Base-by-base conservation (phyloP, 2,329 filamentous ascomycete species). In the Cercospora brassicicola region DNA sequence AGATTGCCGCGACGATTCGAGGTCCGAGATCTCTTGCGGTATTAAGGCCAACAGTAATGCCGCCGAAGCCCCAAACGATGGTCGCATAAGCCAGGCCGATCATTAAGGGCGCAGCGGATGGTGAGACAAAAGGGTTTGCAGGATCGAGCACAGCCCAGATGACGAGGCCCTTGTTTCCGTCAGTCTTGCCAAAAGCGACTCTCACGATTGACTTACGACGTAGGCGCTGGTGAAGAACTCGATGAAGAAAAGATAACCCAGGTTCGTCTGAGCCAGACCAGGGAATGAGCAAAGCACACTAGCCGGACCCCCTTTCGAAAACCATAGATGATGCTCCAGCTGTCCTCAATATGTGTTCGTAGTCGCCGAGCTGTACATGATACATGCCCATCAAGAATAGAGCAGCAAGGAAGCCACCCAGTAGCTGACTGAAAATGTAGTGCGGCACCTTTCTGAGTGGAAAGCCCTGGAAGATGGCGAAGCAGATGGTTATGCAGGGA, bases 161-260 rank as follows among this genome's bases (percentile, higher is more conserved):
- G 13, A 87, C 78, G 66, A 88, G 80, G 30, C 82, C 84, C 62
- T 64, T 51, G 6, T 13, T 1, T 6, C 15, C 15, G 48, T 63
- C 30, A 63, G 61, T 36, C 7, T 26, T 5, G 13, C 77, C 71
- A 71, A 80, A 81, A 36, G 10, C 23, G 45, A 55, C 9, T 3
- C 2, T 51, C 0, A 6, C 18, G 10, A 15, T 8, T 9, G 5
- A 57, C 62, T 64, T n/a, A 64, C 62, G 65, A 88, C 84, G 76
- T 87, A 87, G 65, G 77, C 79, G 73, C 86, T 84, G 30, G 86
- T 85, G 71, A 89, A 87, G 74, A 86, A 88, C 73, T 89, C 87
- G 67, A 84, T 84, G 62, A 87, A 75, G 77, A 89, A 86, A 0
- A 88, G 74, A 73, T 84, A 87, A 13, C 86, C 86, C 45, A 85